These are phyloP conservation scores for Yamadazyma mexicana DNA, from an alignment of 1,139 yeast species.

Conservation along the genomic window DNA sequence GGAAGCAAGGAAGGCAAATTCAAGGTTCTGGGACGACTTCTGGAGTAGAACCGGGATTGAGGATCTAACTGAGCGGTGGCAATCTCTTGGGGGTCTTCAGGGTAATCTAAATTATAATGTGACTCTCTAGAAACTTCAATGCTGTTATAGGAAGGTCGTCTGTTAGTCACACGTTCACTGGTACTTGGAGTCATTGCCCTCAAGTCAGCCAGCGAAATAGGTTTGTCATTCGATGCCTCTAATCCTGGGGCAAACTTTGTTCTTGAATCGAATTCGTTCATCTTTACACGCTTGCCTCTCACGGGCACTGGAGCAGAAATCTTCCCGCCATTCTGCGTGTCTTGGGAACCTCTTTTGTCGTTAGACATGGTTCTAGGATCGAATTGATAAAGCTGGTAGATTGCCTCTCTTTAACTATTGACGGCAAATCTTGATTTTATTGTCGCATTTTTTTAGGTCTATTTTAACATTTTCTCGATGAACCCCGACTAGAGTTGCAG, in stretches of 20 bases:
- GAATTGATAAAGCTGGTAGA: not conserved
- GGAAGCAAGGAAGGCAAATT: constrained; percentile 70
- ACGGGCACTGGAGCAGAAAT: constrained; percentile 2
- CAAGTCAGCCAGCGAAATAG: not conserved
- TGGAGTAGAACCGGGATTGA: constrained; percentile 55
- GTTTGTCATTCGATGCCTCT: not conserved
- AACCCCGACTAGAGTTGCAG: no score
- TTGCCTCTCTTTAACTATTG: not conserved
- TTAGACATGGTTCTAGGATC: not conserved
- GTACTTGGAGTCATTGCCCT: constrained; percentile 29
- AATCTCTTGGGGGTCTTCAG: constrained; percentile 47
- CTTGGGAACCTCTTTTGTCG: not conserved
- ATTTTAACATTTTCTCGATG: not conserved
- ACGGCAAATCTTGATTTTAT: constrained; percentile 1
- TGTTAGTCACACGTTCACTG: constrained; percentile 18
- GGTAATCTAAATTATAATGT: constrained; percentile 59
- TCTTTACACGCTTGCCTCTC: constrained; percentile 1
- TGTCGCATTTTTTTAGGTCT: constrained; percentile 1
- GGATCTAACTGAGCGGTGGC: constrained; percentile 45
- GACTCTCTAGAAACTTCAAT: constrained; percentile 40
- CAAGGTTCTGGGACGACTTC: constrained; percentile 53
- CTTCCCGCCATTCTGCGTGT: not conserved
- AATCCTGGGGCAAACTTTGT: not conserved
- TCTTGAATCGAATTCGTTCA: not conserved
- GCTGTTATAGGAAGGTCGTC: constrained; percentile 39